phyloP scores from a whole-genome alignment of 225 moss, liverwort and hornwort genomes.

The Pleurozium schreberi region DNA sequence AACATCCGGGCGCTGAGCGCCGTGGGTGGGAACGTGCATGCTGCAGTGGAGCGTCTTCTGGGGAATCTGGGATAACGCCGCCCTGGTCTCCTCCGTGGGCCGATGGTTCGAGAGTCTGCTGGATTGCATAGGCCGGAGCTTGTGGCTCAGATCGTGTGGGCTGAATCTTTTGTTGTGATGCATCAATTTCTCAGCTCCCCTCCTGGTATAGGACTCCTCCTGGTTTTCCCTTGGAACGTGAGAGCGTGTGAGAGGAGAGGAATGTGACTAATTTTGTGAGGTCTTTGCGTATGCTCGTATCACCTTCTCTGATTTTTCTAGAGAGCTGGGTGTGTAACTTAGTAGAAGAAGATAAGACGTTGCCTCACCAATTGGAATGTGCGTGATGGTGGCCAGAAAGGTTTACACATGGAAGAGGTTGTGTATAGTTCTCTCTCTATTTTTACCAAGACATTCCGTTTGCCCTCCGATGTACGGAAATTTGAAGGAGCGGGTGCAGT shows the following conservation, averaged over 20 bases:
- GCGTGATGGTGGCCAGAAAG: constrained; percentile 21
- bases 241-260: constrained; percentile 10
- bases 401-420: constrained; percentile 42
- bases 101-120: not conserved
- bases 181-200: constrained; percentile 1
- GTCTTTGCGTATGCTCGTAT: constrained; percentile 23
- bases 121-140: constrained; percentile 11
- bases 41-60: constrained; percentile 87
- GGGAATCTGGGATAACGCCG: constrained; percentile 57
- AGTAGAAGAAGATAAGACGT: constrained; percentile 32
- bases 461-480: constrained; percentile 27
- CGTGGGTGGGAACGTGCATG: constrained; percentile 87
- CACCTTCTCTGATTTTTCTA: constrained; percentile 34
- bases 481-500: constrained; percentile 26
- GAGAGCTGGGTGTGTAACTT: constrained; percentile 51
- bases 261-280: constrained; percentile 32
- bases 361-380: constrained; percentile 21
- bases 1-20: constrained; percentile 84
- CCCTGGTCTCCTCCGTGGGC: not conserved
- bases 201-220: constrained; percentile 7
- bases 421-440: constrained; percentile 49
- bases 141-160: not conserved
- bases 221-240: constrained; percentile 10
- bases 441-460: constrained; percentile 34
- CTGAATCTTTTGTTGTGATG: not conserved